phyloP scores from a whole-genome alignment of 176 grass and related monocot species.

The Saccharum spontaneum region DNA sequence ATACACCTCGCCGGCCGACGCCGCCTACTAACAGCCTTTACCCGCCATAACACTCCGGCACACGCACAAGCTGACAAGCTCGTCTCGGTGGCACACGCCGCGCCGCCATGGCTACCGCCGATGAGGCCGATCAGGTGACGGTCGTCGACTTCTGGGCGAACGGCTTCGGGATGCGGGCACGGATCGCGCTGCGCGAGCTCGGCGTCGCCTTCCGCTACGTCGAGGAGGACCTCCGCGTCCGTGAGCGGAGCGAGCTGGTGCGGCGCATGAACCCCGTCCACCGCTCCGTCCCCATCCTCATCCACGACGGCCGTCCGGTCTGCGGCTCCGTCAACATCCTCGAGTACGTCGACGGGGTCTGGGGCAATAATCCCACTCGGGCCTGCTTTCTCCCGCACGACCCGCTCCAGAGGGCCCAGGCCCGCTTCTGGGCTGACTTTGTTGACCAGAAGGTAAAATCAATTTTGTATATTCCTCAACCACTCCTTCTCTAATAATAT shows the following conservation, averaged over 20 bases:
- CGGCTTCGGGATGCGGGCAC: constrained; percentile 21
- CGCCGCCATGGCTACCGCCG: neutral
- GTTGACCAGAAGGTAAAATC: constrained; percentile 30
- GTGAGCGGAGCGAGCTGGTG: constrained; percentile 32
- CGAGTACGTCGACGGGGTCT: constrained; percentile 43
- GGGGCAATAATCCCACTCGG: accelerated
- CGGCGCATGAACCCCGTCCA: constrained; percentile 30
- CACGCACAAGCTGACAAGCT: no score
- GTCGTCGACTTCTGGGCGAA: constrained; percentile 47
- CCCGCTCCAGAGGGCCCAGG: neutral
- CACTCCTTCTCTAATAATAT: no score
- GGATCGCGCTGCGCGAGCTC: constrained; percentile 34
- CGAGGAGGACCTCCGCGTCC: constrained; percentile 30
- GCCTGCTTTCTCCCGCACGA: constrained; percentile 6
- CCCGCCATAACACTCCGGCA: no score
- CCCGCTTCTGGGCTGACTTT: constrained; percentile 41
- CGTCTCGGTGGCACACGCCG: neutral
- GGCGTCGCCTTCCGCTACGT: constrained; percentile 11
- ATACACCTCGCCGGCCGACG: neutral
- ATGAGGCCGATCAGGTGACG: neutral
- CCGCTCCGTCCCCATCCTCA: constrained; percentile 18
- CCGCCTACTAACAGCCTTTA: no score
- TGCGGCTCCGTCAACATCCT: constrained; percentile 36
- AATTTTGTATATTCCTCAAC: no score
- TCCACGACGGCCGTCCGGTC: constrained; percentile 20